Conservation (phyloP, 2,329 filamentous ascomycete genomes). For the Penicillium digitatum region DNA sequence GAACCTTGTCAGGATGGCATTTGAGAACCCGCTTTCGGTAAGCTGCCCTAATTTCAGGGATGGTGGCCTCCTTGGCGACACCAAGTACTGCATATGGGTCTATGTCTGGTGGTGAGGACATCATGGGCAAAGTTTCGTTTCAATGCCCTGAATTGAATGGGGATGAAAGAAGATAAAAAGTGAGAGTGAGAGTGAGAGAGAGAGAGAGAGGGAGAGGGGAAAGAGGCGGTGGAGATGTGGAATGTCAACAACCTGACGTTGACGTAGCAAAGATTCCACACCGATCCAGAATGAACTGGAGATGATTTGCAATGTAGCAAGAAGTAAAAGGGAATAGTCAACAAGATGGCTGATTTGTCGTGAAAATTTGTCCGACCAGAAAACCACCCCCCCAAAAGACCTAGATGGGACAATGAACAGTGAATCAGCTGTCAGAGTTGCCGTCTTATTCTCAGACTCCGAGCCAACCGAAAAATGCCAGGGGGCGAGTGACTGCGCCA, state of each 20-base stretch:
- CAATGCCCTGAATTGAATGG: conserved; percentile 16
- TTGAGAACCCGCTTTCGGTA: conserved; percentile 83
- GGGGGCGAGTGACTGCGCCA: conserved; percentile 10
- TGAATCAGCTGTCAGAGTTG: conserved; percentile 1
- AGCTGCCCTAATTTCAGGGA: conserved; percentile 68
- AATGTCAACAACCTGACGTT: conserved; percentile 12
- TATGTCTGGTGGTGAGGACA: conserved; percentile 36
- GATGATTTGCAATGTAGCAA: conserved; percentile 5
- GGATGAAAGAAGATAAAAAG: conserved; percentile 4
- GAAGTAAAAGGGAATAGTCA: background rate
- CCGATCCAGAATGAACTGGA: conserved; percentile 22
- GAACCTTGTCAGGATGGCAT: conserved; percentile 88
- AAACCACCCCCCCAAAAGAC: background rate
- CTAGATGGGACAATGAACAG: background rate
- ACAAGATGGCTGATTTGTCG: background rate
- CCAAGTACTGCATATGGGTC: conserved; percentile 80
- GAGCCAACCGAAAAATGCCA: conserved; percentile 4
- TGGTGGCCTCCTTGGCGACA: conserved; percentile 66
- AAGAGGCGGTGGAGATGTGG: conserved; percentile 24
- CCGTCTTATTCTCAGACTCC: background rate
- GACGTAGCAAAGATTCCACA: conserved; percentile 17
- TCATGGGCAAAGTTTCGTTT: conserved; percentile 14
- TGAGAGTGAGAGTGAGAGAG: too few species aligned
- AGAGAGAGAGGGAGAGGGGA: conserved; percentile 3
- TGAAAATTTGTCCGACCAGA: background rate